Evolutionary conservation across 176 grass and related monocot species (phyloP), one percentile per base, ranked within the genome.

Genomic region (barley (Hordeum vulgare)): DNA sequence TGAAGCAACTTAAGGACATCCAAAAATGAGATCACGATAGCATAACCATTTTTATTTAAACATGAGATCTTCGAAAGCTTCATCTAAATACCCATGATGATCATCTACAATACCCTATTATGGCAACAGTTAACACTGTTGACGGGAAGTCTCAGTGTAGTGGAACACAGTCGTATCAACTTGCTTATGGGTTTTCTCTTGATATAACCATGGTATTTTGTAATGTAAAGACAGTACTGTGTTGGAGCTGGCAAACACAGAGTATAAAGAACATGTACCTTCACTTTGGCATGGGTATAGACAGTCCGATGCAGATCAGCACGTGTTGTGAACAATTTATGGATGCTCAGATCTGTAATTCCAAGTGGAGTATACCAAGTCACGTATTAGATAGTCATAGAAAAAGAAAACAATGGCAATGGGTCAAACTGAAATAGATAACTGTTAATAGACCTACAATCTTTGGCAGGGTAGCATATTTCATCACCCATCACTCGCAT

Each of bases 381-480:
- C 44, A 83, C 34, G 21, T 79, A 40, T 76, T 76, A 11, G 3
- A 35, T 74, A 67, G 4, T 71, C 11, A 81, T 44, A 68, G 62
- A 82, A 40, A 34, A 71, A 51, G 7, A 11, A 59, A 21, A 60
- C 23, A 73, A 31, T 2, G 10, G 24, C 54, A 65, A 57, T 64
- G n/a, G 17, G 53, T 86, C 0, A 39, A 80, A 57, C 4, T 71
- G 66, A 29, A 66, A 65, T 20, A 33, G n/a, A 21, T 80, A 29
- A 75, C 23, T 26, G 26, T 53, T 28, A 91, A 59, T 27, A 1
- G 42, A 94, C 84, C 56, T 58, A 98, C 96, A 98, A 66, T 98
- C 96, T 95, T 98, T 98, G 47, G 96, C 90, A 27, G 96, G 96
- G 62, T 98, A 98, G 80, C 96, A 98, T 86, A 98, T 98, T 87